Evolutionary conservation across 164 flowering plant genomes (phyloP).

Genomic region (Vitis vinifera): ASM3070453v1 NC_081806.1:10232501-10233000

Average conservation of each 20-base stretch:
- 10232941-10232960: too few relatives aligned
- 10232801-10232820: too few relatives aligned
- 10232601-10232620: conserved; percentile 56
- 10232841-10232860: too few relatives aligned
- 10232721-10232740: conserved; percentile 17
- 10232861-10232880: too few relatives aligned
- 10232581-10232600: conserved; percentile 49
- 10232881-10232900: too few relatives aligned
- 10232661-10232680: conserved; percentile 78
- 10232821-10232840: too few relatives aligned
- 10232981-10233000: too few relatives aligned
- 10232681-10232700: conserved; percentile 86
- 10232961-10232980: too few relatives aligned
- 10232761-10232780: too few relatives aligned
- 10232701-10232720: conserved; percentile 97
- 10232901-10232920: too few relatives aligned
- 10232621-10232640: conserved; percentile 64
- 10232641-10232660: conserved; percentile 68
- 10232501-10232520: background rate
- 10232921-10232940: too few relatives aligned
- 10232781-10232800: too few relatives aligned
- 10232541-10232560: background rate
- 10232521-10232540: background rate
- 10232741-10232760: background rate
- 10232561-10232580: background rate